Percentiles rank a stretch among this genome's conserved stretches.
These are phyloP conservation scores for Acaromyces ingoldii DNA, from an alignment of 1,284 basidiomycete genomes.

Conservation along the genomic window DNA sequence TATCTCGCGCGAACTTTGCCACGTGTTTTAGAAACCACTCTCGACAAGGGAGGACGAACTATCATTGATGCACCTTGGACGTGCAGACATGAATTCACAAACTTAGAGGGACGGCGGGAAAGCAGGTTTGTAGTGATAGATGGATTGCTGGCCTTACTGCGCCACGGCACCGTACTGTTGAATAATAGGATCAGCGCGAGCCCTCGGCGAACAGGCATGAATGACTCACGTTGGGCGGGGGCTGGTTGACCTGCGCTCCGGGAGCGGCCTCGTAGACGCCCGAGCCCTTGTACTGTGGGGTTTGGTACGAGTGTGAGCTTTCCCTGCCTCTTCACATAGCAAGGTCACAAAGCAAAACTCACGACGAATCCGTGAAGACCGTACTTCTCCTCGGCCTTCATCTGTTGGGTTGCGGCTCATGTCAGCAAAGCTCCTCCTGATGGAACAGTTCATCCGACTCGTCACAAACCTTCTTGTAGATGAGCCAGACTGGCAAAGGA, in stretches of 20 bases:
- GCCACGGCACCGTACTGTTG: neutral
- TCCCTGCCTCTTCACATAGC: neutral
- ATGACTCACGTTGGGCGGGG: conserved; percentile 11
- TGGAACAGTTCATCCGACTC: no score
- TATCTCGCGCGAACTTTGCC: no score
- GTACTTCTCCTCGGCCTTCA: conserved; percentile 8
- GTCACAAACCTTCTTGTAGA: conserved; percentile 5
- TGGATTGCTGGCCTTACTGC: neutral
- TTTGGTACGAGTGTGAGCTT: neutral
- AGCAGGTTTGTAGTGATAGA: no score
- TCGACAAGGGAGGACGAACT: no score
- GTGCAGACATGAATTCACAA: no score
- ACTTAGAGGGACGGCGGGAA: no score
- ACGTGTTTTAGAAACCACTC: no score
- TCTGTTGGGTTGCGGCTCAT: neutral
- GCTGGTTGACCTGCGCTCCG: conserved; percentile 1
- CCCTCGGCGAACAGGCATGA: neutral
- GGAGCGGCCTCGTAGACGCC: conserved; percentile 5
- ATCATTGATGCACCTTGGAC: no score
- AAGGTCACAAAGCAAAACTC: neutral
- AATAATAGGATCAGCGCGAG: neutral
- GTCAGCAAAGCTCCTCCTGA: neutral
- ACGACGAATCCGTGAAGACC: conserved; percentile 3
- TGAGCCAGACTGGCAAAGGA: neutral
- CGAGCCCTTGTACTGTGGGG: neutral